These are phyloP conservation scores for Cucurbita argyrosperma DNA, from an alignment of 306 rosid genomes.

Conservation along the genomic window DNA sequence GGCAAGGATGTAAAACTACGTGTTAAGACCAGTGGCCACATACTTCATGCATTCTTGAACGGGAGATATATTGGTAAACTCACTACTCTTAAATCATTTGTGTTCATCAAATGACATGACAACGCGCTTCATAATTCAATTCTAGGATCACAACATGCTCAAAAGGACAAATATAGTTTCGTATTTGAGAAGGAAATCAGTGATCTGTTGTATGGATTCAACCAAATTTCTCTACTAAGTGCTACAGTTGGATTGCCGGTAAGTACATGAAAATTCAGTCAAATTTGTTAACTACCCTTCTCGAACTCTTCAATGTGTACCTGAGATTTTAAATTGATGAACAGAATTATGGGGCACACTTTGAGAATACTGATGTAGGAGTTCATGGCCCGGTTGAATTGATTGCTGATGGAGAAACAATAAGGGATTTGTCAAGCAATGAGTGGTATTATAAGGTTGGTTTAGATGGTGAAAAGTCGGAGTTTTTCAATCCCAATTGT, in stretches of 20 bases:
- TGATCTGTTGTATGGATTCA: slow-evolving; percentile 9
- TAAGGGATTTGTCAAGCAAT: slow-evolving; percentile 23
- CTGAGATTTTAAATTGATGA: neutral
- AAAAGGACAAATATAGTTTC: slow-evolving; percentile 10
- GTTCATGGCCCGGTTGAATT: slow-evolving; percentile 29
- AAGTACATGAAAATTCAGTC: neutral
- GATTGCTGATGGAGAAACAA: slow-evolving; percentile 25
- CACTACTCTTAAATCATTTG: neutral
- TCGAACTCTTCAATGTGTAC: neutral
- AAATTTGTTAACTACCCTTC: neutral
- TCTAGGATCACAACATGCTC: slow-evolving; percentile 18
- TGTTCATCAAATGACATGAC: neutral
- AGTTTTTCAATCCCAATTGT: slow-evolving; percentile 12
- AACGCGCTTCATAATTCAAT: neutral
- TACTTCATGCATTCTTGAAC: slow-evolving; percentile 31
- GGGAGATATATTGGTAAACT: slow-evolving; percentile 27
- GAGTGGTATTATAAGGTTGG: slow-evolving; percentile 38
- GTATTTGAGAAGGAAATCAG: slow-evolving; percentile 1
- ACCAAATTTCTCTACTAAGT: slow-evolving; percentile 15
- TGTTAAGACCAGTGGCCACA: slow-evolving; percentile 27
- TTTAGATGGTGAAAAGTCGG: slow-evolving; percentile 21
- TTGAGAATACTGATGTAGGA: slow-evolving; percentile 20
- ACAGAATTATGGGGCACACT: slow-evolving; percentile 31
- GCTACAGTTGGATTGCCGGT: slow-evolving; percentile 23
- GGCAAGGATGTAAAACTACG: slow-evolving; percentile 14